Conservation (phyloP, 306 rosid genomes). For the Urtica urens region DNA sequence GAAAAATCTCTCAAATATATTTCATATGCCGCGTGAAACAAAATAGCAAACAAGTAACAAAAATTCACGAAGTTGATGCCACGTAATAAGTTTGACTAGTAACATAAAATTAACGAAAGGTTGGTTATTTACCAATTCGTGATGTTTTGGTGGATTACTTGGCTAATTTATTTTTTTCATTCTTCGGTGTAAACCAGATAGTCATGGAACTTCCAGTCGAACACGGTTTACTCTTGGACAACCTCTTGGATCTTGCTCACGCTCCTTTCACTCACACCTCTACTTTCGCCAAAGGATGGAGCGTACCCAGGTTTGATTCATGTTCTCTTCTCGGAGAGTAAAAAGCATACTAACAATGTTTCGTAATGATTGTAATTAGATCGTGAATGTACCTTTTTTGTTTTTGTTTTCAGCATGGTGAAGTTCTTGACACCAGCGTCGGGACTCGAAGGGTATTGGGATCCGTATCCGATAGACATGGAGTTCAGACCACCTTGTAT, state of each 20-base stretch:
- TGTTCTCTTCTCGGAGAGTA: conserved; percentile 12
- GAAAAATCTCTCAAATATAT: too few relatives aligned
- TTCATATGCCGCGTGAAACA: too few relatives aligned
- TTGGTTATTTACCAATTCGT: too few relatives aligned
- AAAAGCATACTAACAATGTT: not conserved
- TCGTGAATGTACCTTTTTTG: not conserved
- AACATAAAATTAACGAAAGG: too few relatives aligned
- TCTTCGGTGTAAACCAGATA: conserved; percentile 35
- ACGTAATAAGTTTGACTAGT: too few relatives aligned
- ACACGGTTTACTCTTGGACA: conserved; percentile 92
- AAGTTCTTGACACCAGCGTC: conserved; percentile 81
- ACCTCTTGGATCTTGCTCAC: conserved; percentile 97
- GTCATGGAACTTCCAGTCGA: conserved; percentile 87
- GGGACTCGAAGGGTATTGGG: conserved; percentile 93
- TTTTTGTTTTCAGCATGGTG: conserved; percentile 60
- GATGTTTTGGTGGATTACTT: too few relatives aligned
- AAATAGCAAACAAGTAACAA: too few relatives aligned
- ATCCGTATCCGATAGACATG: conserved; percentile 94
- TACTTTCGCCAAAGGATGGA: conserved; percentile 97
- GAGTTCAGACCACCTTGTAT: conserved; percentile 94
- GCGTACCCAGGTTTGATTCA: conserved; percentile 91
- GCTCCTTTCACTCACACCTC: conserved; percentile 99
- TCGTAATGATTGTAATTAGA: not conserved
- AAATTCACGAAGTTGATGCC: too few relatives aligned
- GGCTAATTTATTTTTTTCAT: conserved; percentile 6